Percentiles rank a stretch among this genome's conserved stretches.
phyloP scores from a whole-genome alignment of 1,139 yeast species.

The Arxiozyma telluris region DNA sequence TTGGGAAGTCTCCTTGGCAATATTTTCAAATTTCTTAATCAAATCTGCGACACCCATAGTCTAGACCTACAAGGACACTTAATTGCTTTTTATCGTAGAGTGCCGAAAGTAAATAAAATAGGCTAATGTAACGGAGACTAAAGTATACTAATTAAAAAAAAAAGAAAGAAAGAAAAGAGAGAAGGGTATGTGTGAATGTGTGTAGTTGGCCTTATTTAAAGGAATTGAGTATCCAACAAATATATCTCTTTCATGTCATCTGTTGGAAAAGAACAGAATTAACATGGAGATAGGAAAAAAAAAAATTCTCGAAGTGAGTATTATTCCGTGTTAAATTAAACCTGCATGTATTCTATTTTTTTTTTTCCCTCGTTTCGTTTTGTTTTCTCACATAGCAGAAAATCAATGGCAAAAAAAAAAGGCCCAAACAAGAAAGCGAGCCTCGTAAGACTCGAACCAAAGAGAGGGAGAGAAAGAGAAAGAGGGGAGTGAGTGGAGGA shows the following conservation, averaged over 20 bases:
- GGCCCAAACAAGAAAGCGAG: neutral
- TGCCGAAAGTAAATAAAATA: too few species aligned
- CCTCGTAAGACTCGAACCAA: neutral
- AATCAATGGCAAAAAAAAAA: neutral
- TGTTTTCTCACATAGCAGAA: too few species aligned
- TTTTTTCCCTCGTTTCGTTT: neutral
- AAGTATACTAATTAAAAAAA: too few species aligned
- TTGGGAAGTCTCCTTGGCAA: slow-evolving; percentile 14
- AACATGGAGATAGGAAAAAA: neutral
- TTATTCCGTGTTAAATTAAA: neutral
- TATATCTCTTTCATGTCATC: neutral
- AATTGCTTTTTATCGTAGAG: neutral
- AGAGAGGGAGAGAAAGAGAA: too few species aligned
- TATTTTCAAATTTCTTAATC: slow-evolving; percentile 30
- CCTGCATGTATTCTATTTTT: neutral
- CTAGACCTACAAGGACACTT: neutral
- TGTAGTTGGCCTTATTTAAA: neutral
- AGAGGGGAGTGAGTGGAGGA: too few species aligned
- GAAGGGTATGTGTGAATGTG: too few species aligned
- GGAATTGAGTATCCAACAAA: too few species aligned
- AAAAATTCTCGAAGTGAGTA: neutral
- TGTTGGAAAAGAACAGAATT: neutral
- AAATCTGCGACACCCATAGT: slow-evolving; percentile 32
- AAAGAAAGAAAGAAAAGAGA: too few species aligned
- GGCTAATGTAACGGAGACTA: too few species aligned